These are phyloP conservation scores for Chloris gayana DNA, from an alignment of 176 grass and related monocot genomes.

Conservation along the genomic window DNA sequence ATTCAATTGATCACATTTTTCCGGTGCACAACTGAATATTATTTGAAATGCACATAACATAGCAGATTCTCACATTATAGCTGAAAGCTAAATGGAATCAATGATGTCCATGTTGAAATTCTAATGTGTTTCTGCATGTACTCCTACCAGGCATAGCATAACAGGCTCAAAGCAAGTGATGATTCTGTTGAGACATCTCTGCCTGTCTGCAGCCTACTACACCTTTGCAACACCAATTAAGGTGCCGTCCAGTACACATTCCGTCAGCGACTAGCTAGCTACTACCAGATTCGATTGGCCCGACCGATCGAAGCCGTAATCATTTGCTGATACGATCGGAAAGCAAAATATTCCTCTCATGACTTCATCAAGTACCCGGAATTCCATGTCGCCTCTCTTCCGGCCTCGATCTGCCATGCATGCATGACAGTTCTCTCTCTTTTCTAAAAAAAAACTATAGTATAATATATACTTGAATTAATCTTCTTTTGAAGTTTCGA, in stretches of 20 bases:
- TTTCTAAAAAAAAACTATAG: background rate
- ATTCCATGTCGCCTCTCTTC: constrained; percentile 45
- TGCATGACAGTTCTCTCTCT: background rate
- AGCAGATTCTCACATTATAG: background rate
- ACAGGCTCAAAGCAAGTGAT: background rate
- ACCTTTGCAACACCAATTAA: constrained; percentile 36
- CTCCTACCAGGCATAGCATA: background rate
- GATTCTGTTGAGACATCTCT: constrained; percentile 41
- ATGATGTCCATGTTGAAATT: background rate
- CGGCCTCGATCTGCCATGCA: background rate
- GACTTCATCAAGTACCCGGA: constrained; percentile 39
- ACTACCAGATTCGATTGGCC: constrained; percentile 42
- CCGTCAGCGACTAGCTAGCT: constrained; percentile 29
- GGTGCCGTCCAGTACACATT: constrained; percentile 26
- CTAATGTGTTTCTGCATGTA: background rate
- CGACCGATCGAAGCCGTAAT: constrained; percentile 41
- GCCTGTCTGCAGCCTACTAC: constrained; percentile 26
- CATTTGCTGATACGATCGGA: constrained; percentile 53
- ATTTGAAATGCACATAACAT: background rate
- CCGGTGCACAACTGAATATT: background rate
- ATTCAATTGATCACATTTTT: background rate
- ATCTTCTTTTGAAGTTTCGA: constrained; percentile 31
- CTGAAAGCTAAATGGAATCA: constrained; percentile 15
- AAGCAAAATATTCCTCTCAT: constrained; percentile 42
- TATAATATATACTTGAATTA: background rate